Base-by-base conservation (phyloP, 208 protist species). In the Wallacemonas sp. region DNA sequence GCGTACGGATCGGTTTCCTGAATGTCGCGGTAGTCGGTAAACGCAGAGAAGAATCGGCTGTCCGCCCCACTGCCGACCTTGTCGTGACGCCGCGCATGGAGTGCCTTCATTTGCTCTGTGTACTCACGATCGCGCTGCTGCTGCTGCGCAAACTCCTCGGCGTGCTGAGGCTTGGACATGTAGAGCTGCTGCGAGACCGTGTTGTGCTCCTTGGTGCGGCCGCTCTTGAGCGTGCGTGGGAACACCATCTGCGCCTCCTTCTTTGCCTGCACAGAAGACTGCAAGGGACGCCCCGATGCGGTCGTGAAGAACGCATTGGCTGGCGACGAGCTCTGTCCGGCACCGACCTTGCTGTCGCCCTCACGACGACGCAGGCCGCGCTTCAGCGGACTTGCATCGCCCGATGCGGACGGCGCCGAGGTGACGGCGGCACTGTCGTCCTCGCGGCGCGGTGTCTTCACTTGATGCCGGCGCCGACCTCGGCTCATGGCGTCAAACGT, bases 11-110 rank as follows among this genome's bases (percentile, higher is more conserved):
- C 89, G 17, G 61, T 44, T 36, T 93, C 86, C 38, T 74, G 59
- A 58, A 95, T 87, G 39, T 95, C 84, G 39, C 82, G 78, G 70
- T 90, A 93, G 71, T 95, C 86, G 0, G 66, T 41, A 8, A 81
- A 22, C 27, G 59, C 60, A 24, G 67, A 64, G 53, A 84, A 89
- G 70, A 93, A 95, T 22, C 89, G 89, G 27, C 69, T 70, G 62
- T 94, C 88, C 17, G 63, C 70, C n/a, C n/a, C n/a, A 4, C 62
- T 34, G 1, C 50, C 57, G 0, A 42, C 65, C 45, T 67, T 72
- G 44, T 58, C 70, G 6, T 58, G 66, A 34, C 60, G 68, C 34
- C 45, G 39, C 13, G 53, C 54, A 46, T 74, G 57, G 52, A 68
- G 52, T 69, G 79, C 73, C 15, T 72, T 69, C 80, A 84, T 71